These are phyloP conservation scores for Aspergillus bridgeri DNA, from an alignment of 495 filamentous ascomycete species.

Conservation along the genomic window DNA sequence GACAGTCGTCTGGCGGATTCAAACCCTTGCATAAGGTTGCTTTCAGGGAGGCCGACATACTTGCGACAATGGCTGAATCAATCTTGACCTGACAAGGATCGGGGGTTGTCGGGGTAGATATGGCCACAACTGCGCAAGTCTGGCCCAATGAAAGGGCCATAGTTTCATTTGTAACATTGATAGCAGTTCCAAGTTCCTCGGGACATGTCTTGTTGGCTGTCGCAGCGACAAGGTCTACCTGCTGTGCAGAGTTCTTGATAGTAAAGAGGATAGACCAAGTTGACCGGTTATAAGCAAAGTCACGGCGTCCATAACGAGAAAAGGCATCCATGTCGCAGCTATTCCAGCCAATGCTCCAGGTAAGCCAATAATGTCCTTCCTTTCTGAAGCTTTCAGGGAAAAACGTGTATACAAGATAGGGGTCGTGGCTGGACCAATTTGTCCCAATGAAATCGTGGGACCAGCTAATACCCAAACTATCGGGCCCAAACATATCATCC, in stretches of 20 bases:
- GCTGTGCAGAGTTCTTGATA: conserved; percentile 18
- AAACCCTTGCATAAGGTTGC: no score
- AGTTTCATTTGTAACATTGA: conserved; percentile 24
- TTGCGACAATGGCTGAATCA: conserved; percentile 14
- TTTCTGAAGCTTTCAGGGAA: conserved; percentile 1
- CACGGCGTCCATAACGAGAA: not conserved
- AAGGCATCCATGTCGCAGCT: not conserved
- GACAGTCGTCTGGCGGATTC: no score
- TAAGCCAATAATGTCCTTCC: conserved; percentile 15
- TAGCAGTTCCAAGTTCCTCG: conserved; percentile 16
- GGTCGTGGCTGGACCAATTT: conserved; percentile 20
- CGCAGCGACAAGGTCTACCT: conserved; percentile 26
- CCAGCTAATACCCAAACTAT: not conserved
- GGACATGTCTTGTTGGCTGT: conserved; percentile 25
- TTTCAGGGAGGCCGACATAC: conserved; percentile 17
- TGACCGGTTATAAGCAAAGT: not conserved
- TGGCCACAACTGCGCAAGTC: conserved; percentile 20
- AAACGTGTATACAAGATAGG: conserved; percentile 18
- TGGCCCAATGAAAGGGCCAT: conserved; percentile 10
- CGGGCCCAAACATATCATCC: not conserved
- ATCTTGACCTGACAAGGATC: conserved; percentile 18
- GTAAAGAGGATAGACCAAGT: conserved; percentile 12
- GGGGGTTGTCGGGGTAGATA: conserved; percentile 14
- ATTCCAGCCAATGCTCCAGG: conserved; percentile 18
- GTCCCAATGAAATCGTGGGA: conserved; percentile 3